Conservation (phyloP, 495 filamentous ascomycete species). For the Penicillium pancosmium region DNA sequence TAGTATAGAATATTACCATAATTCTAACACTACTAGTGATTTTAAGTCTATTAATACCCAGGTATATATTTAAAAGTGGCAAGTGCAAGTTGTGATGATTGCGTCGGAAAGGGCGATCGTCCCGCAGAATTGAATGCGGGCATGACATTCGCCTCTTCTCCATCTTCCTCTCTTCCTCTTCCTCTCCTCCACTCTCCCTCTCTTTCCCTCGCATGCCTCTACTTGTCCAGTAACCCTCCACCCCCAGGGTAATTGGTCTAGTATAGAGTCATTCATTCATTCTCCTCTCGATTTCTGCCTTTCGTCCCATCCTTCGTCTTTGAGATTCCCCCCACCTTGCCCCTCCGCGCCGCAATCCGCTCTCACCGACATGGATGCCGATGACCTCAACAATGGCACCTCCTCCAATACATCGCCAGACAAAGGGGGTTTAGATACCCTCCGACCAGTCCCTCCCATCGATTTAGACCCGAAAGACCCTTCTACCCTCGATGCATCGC, state of each 20-base stretch:
- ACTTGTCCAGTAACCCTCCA: neutral
- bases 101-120: neutral
- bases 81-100: neutral
- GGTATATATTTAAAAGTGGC: neutral
- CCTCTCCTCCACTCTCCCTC: conserved; percentile 1
- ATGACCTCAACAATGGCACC: conserved; percentile 40
- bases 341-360: neutral
- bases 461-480: conserved; percentile 15
- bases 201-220: neutral
- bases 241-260: neutral
- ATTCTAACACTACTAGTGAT: too few species aligned
- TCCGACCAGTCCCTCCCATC: conserved; percentile 7
- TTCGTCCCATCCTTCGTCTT: conserved; percentile 60
- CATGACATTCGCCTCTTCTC: neutral
- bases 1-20: too few species aligned
- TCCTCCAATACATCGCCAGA: conserved; percentile 31
- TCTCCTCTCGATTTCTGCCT: neutral
- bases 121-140: neutral
- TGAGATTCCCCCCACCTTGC: conserved; percentile 46
- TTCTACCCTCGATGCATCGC: conserved; percentile 14
- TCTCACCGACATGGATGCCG: conserved; percentile 24
- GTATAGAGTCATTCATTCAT: neutral
- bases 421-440: conserved; percentile 19
- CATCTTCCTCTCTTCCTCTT: neutral
- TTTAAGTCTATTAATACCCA: too few species aligned